These are phyloP conservation scores for Elsinoe ampelina DNA, from an alignment of 2,329 filamentous ascomycete genomes.

Conservation along the genomic window DNA sequence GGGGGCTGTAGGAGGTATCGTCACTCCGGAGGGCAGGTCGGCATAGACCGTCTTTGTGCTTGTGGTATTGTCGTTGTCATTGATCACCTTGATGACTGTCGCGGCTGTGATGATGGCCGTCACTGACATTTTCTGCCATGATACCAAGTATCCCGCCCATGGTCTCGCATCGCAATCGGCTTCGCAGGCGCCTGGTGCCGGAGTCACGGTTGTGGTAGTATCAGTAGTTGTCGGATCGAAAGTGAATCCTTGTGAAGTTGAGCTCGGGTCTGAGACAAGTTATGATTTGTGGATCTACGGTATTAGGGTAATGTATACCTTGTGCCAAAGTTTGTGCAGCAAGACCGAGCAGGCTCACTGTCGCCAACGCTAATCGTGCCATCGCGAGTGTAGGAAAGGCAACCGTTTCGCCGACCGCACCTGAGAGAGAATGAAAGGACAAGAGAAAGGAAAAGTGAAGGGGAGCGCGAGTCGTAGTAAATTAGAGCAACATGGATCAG, in stretches of 20 bases:
- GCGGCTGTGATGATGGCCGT: background rate
- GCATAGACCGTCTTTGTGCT: constrained; percentile 6
- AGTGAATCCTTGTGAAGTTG: background rate
- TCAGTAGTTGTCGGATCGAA: background rate
- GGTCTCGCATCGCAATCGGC: constrained; percentile 2
- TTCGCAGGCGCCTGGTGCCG: background rate
- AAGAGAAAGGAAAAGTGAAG: background rate
- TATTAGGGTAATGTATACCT: background rate
- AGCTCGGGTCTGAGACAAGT: background rate
- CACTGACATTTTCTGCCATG: constrained; percentile 5
- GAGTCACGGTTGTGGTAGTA: background rate
- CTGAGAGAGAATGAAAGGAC: background rate
- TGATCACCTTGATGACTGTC: background rate
- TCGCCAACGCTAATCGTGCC: background rate
- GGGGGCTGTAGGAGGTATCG: background rate
- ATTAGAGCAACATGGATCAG: background rate
- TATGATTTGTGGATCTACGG: background rate
- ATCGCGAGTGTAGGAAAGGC: background rate
- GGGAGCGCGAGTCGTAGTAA: background rate
- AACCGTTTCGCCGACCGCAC: background rate
- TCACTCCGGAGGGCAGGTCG: background rate
- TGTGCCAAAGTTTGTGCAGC: background rate
- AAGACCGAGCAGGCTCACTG: background rate
- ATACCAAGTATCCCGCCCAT: background rate
- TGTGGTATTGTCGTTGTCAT: constrained; percentile 4